Percentiles rank a stretch among this genome's conserved stretches.
Conservation (phyloP, 345 rosid genomes). For the Hypericum androsaemum region DNA sequence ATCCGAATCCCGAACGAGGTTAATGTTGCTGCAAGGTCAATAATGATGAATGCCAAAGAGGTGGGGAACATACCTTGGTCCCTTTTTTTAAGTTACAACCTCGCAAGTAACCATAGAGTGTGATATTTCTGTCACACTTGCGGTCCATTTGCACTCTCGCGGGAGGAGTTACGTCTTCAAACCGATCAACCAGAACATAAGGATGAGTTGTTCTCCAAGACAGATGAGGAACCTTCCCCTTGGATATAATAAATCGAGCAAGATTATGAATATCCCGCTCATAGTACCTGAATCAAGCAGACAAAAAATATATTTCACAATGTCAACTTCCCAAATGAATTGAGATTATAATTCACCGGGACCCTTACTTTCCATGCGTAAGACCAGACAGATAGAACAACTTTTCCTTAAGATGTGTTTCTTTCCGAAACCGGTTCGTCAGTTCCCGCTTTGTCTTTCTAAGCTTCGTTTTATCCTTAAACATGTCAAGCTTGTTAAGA, state of each 20-base stretch:
- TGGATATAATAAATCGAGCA: conserved; percentile 57
- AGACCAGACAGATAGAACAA: conserved; percentile 87
- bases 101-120: conserved; percentile 79
- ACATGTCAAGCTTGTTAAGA: conserved; percentile 89
- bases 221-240: conserved; percentile 64
- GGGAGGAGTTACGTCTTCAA: conserved; percentile 94
- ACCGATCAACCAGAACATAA: conserved; percentile 75
- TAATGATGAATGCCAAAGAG: too few species aligned
- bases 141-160: conserved; percentile 52
- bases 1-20: too few species aligned
- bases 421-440: conserved; percentile 95
- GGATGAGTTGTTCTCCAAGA: conserved; percentile 93
- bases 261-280: conserved; percentile 81
- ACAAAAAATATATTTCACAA: background rate
- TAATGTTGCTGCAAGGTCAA: too few species aligned
- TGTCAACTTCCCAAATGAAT: background rate
- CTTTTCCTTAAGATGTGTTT: conserved; percentile 77
- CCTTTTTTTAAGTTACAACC: conserved; percentile 91
- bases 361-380: conserved; percentile 74
- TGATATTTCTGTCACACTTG: conserved; percentile 80
- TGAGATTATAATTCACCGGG: background rate
- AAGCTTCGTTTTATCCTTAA: conserved; percentile 78
- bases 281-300: conserved; percentile 46
- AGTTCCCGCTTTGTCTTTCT: conserved; percentile 79
- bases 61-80: conserved; percentile 44